Conservation (phyloP, 805 yeast species). For the Torulaspora delbrueckii region DNA sequence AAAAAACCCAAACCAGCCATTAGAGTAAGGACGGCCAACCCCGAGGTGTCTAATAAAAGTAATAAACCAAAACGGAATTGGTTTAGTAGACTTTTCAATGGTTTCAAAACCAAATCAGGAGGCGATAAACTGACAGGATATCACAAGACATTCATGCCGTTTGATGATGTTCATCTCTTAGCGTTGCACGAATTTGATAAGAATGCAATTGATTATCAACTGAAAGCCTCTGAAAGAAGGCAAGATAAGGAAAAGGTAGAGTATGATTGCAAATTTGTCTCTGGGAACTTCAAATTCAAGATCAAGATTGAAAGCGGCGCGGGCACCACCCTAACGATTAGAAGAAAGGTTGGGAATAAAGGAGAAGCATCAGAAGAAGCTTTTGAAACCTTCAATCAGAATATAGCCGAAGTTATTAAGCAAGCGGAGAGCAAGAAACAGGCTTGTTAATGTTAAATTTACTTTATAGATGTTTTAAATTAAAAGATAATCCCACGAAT, state of each 20-base stretch:
- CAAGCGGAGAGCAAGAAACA: constrained; percentile 6
- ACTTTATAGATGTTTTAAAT: neutral
- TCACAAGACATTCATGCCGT: constrained; percentile 25
- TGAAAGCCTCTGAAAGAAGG: constrained; percentile 22
- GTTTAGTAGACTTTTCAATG: constrained; percentile 27
- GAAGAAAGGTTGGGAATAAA: constrained; percentile 19
- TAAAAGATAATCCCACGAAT: neutral
- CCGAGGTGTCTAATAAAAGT: neutral
- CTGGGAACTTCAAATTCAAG: constrained; percentile 28
- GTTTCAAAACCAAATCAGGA: constrained; percentile 14
- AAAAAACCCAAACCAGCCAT: constrained; percentile 3
- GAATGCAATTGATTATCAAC: constrained; percentile 25
- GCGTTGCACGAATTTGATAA: constrained; percentile 28
- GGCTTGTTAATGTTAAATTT: neutral
- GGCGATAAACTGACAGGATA: constrained; percentile 13
- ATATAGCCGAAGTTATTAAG: constrained; percentile 21
- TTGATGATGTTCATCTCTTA: constrained; percentile 30
- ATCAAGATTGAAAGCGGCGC: constrained; percentile 19
- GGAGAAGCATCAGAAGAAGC: constrained; percentile 11
- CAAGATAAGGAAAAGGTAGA: constrained; percentile 21
- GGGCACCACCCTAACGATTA: constrained; percentile 18
- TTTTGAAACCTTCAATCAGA: constrained; percentile 24
- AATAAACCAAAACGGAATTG: constrained; percentile 16
- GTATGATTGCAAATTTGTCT: constrained; percentile 29
- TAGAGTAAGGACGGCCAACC: neutral